Evolutionary conservation across 805 yeast genomes (phyloP).

Genomic region (Candida nanaspora): DNA sequence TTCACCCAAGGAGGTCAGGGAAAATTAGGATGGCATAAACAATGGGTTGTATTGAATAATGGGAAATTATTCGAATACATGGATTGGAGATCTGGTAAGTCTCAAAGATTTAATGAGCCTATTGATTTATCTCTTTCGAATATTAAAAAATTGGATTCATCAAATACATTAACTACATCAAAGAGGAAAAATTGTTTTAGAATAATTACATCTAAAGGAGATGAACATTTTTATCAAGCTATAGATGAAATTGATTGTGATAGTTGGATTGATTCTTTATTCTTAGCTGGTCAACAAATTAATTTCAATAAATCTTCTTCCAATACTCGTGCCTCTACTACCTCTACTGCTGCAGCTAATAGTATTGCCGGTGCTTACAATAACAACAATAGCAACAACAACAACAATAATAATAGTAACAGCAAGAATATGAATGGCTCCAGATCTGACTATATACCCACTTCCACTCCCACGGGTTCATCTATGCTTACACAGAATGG

Average conservation of each 20-base stretch:
- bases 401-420: too few relatives aligned
- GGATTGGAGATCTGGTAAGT: constrained; percentile 71
- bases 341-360: too few relatives aligned
- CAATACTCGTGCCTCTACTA: too few relatives aligned
- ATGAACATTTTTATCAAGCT: constrained; percentile 69
- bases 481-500: too few relatives aligned
- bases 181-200: constrained; percentile 61
- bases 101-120: constrained; percentile 50
- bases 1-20: constrained; percentile 55
- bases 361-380: not conserved
- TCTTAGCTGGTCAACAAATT: constrained; percentile 39
- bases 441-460: too few relatives aligned
- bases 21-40: constrained; percentile 77
- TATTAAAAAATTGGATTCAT: constrained; percentile 37
- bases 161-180: constrained; percentile 21
- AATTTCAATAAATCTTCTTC: constrained; percentile 8
- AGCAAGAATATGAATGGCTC: too few relatives aligned
- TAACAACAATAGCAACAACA: too few relatives aligned
- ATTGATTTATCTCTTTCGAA: constrained; percentile 65
- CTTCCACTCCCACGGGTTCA: too few relatives aligned
- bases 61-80: constrained; percentile 65
- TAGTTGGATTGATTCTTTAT: constrained; percentile 61
- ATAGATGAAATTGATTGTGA: constrained; percentile 58
- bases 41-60: constrained; percentile 72
- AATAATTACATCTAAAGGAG: constrained; percentile 59